Evolutionary conservation across 441 rosid genomes (phyloP), one percentile per base, ranked within the genome.

Genomic region (Cnidoscolus chayamansa): DNA sequence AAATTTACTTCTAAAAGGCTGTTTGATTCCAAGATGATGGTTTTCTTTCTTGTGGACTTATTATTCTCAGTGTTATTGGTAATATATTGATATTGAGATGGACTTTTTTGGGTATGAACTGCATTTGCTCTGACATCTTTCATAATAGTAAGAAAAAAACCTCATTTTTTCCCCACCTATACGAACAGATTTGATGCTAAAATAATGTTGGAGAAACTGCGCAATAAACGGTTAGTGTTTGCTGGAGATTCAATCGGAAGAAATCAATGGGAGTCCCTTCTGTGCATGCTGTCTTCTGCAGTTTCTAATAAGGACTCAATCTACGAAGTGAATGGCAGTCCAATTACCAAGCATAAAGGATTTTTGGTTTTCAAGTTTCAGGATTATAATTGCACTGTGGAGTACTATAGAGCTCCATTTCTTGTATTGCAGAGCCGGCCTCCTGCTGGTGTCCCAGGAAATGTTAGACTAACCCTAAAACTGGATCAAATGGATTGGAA

Each of bases 181-280:
- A 6, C 63, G 4, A 43, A 63, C 86, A 95, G 99, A 77, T 95
- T 95, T 70, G 82, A 89, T 83, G 92, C 88, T 2, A 84, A 76
- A 68, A 31, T 80, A 77, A 88, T 95, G 94, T 82, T 95, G 86
- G 93, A 95, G 84, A 92, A 83, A 50, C 83, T 92, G 63, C 80
- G 85, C 65, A 84, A 89, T 87, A 84, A 84, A 73, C 76, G 96
- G 67, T 72, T 93, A 3, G 96, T 86, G 12, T 93, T 93, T 64
- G 96, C 86, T 7, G 98, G 98, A 5, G 98, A 93, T 76, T 93
- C 98, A 1, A 90, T 93, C 30, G 98, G 98, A 47, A 88, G 98
- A 76, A 93, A 93, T 77, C 97, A 93, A 73, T 93, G 98, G 98
- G 98, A 93, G 81, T 93, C 97, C 56, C 86, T 93, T 59, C 82